Evolutionary conservation across 345 rosid species (phyloP), one percentile per base, ranked within the genome.

Genomic region (Acer yangbiense): DNA sequence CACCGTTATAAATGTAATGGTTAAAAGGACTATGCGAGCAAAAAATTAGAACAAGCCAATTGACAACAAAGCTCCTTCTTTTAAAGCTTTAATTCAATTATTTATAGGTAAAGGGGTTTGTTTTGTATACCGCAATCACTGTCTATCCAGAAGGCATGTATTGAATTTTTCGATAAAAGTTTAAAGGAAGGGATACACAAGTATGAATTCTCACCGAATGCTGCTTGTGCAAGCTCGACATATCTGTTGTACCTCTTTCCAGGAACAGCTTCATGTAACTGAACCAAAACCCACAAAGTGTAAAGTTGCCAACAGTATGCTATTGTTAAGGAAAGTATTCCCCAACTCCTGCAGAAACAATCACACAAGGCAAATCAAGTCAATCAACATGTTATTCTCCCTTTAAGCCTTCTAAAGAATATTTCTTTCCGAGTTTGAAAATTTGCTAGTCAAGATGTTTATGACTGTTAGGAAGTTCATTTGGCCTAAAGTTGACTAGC

Each of bases 191-290:
- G 14, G 23, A 25, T 6, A 63, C 29, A 8, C 29, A 8, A 16
- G 20, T 75, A 13, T 46, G 9, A 46, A 25, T 71, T 62, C 88
- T 87, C 82, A 95, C 99, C 99, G 69, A 95, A 95, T 66, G 99
- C 99, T 74, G 99, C 98, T 83, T 93, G 93, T 55, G 99, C 98
- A 65, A 95, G 98, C 80, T 95, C 98, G 43, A 95, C 99, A 54
- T 93, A 95, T 86, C 99, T 84, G 86, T 93, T 93, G 85, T 95
- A 95, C 35, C 99, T 86, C 85, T 93, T 95, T 55, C 97, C 98
- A 0, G 99, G 98, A 73, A 95, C 97, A 20, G 99, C 98, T 87
- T 95, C 99, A 35, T 95, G 99, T 23, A 95, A 81, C 81, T 93
- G 98, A 81, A 95, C 98, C 18, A 95, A 89, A 82, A 95, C 84